Evolutionary conservation across 129 eudicot species (phyloP).

Genomic region (Flaveria robusta): DNA sequence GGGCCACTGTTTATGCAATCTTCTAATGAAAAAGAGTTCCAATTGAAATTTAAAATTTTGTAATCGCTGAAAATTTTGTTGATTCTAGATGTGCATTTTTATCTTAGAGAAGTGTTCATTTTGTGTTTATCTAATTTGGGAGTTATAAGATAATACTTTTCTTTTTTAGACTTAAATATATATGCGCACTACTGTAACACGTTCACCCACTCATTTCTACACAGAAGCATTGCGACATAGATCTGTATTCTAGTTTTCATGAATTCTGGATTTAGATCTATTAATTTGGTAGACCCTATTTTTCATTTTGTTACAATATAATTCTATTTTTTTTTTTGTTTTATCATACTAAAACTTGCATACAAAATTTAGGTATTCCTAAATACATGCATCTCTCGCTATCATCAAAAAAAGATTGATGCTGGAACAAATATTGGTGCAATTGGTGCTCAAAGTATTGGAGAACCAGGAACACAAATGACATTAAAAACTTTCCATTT

Average conservation of each 20-base stretch:
- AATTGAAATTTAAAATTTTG: too few species aligned
- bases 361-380: slow-evolving; percentile 60
- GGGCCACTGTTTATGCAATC: too few species aligned
- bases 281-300: neutral
- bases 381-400: slow-evolving; percentile 74
- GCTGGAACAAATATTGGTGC: slow-evolving; percentile 97
- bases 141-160: too few species aligned
- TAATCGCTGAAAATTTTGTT: too few species aligned
- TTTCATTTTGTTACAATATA: slow-evolving; percentile 3
- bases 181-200: neutral
- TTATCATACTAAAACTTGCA: slow-evolving; percentile 2
- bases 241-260: neutral
- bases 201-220: neutral
- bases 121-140: too few species aligned
- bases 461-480: slow-evolving; percentile 99
- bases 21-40: too few species aligned
- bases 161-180: too few species aligned
- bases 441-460: slow-evolving; percentile 97
- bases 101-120: too few species aligned
- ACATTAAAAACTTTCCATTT: slow-evolving; percentile 95
- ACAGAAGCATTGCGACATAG: neutral
- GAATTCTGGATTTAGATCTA: neutral
- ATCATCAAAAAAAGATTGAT: slow-evolving; percentile 71
- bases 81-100: too few species aligned
- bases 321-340: too few species aligned